Conservation (phyloP, 1,139 yeast genomes). For the Zygosaccharomyces sapae region DNA sequence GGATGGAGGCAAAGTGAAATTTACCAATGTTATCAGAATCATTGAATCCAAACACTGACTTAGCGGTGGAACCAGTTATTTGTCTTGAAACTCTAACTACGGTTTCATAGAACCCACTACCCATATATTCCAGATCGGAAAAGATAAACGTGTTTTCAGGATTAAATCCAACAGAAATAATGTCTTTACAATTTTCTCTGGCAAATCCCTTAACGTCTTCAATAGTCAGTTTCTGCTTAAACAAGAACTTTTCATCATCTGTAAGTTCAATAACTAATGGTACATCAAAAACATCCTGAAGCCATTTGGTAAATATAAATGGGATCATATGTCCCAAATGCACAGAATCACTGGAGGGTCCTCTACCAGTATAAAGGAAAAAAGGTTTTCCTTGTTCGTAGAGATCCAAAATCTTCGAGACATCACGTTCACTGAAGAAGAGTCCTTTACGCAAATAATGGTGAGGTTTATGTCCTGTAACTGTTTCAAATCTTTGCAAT, state of each 20-base stretch:
- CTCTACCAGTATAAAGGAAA: constrained; percentile 95
- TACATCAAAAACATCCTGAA: constrained; percentile 94
- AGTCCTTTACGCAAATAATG: constrained; percentile 86
- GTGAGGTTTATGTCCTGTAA: constrained; percentile 93
- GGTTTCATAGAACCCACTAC: constrained; percentile 89
- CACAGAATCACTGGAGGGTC: constrained; percentile 93
- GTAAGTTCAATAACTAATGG: constrained; percentile 96
- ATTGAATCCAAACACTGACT: constrained; percentile 95
- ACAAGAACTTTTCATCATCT: constrained; percentile 95
- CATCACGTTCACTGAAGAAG: constrained; percentile 90
- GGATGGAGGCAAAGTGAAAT: constrained; percentile 91
- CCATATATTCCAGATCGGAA: constrained; percentile 89
- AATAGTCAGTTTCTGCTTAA: constrained; percentile 84
- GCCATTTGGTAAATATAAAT: constrained; percentile 92
- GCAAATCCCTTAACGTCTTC: constrained; percentile 83
- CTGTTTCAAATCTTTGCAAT: constrained; percentile 64
- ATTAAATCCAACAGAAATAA: constrained; percentile 90
- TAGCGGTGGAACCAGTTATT: constrained; percentile 93
- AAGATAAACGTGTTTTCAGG: constrained; percentile 93
- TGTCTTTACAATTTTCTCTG: constrained; percentile 81
- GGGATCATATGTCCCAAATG: constrained; percentile 98
- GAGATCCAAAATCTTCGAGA: constrained; percentile 70
- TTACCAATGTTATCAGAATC: constrained; percentile 95
- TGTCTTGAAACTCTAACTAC: constrained; percentile 92
- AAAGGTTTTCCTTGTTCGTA: constrained; percentile 95